Conservation (phyloP, 1,284 basidiomycete species). For the Schizophyllum commune region DNA sequence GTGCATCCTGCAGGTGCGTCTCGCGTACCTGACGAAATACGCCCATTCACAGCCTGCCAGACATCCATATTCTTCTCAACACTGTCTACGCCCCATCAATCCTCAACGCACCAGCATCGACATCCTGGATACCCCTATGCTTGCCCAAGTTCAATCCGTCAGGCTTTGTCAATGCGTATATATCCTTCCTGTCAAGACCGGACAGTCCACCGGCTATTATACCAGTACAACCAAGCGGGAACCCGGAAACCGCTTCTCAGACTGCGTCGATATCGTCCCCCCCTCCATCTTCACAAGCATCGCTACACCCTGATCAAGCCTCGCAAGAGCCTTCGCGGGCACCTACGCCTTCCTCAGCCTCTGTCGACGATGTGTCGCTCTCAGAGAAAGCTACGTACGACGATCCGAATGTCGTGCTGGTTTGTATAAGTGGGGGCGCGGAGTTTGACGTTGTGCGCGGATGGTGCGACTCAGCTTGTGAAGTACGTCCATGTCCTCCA, state of each 20-base stretch:
- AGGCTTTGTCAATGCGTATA: conserved; percentile 90
- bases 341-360: background rate
- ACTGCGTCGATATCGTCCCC: background rate
- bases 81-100: conserved; percentile 67
- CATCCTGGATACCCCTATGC: conserved; percentile 93
- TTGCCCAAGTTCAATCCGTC: conserved; percentile 90
- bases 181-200: conserved; percentile 46
- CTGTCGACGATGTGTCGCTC: background rate
- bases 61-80: conserved; percentile 84
- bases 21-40: background rate
- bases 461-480: conserved; percentile 64
- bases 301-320: background rate
- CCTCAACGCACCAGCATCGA: conserved; percentile 63
- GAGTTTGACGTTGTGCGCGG: conserved; percentile 63
- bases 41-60: conserved; percentile 29
- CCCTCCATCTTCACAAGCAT: background rate
- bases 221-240: background rate
- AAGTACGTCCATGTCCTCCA: conserved; percentile 30
- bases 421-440: conserved; percentile 60
- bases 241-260: background rate
- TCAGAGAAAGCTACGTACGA: background rate
- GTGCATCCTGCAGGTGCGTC: conserved; percentile 84
- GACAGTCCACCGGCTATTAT: conserved; percentile 22
- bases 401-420: conserved; percentile 34
- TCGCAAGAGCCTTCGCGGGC: background rate